A percentile compares a stretch with the other conserved stretches of the same genome.
Evolutionary conservation across 2,329 filamentous ascomycete genomes (phyloP).

Genomic region (Penicillium fuscoglaucum): DNA sequence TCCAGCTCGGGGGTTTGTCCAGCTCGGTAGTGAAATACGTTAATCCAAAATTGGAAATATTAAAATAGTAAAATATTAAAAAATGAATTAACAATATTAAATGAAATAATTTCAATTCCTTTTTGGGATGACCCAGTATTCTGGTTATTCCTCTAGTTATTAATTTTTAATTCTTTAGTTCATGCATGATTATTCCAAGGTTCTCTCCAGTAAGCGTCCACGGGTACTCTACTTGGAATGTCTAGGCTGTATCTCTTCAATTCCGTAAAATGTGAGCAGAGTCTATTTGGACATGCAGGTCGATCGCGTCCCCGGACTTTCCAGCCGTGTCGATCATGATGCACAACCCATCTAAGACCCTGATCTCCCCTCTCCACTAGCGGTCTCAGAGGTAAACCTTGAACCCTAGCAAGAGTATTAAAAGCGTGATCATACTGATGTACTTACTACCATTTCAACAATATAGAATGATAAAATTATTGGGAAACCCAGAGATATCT

Average conservation of each 20-base stretch:
- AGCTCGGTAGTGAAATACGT: too few relatives aligned
- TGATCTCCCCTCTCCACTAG: constrained; percentile 7
- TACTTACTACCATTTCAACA: not conserved
- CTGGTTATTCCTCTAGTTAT: not conserved
- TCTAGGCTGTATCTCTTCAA: constrained; percentile 20
- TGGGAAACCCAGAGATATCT: not conserved
- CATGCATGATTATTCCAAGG: constrained; percentile 1
- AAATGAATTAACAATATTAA: not conserved
- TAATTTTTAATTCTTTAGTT: not conserved
- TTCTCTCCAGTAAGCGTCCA: constrained; percentile 8
- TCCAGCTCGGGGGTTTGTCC: too few relatives aligned
- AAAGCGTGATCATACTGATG: not conserved
- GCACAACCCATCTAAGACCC: constrained; percentile 2
- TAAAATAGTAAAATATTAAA: not conserved
- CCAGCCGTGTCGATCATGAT: constrained; percentile 8
- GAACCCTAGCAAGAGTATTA: too few relatives aligned
- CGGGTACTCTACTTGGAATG: constrained; percentile 21
- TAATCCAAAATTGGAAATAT: too few relatives aligned
- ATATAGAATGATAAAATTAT: too few relatives aligned
- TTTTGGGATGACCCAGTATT: not conserved
- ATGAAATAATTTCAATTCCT: not conserved
- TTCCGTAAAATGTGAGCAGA: constrained; percentile 31
- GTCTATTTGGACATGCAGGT: constrained; percentile 28
- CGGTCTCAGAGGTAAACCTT: constrained; percentile 4
- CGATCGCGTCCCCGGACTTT: constrained; percentile 14